phyloP scores from a whole-genome alignment of 306 rosid genomes.

The Dryas octopetala region DNA sequence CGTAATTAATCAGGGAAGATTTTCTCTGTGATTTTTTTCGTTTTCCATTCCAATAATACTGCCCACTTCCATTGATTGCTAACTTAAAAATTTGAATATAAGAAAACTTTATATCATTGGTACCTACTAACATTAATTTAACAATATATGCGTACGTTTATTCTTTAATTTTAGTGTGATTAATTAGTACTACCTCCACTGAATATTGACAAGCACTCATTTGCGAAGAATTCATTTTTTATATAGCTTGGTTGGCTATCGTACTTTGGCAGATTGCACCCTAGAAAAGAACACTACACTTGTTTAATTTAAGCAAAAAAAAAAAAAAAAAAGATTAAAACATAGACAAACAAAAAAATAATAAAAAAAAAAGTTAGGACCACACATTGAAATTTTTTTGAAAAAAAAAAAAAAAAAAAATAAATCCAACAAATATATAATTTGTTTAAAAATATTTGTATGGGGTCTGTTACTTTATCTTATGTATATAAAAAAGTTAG shows the following conservation, averaged over 20 bases:
- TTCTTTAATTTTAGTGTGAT: background rate
- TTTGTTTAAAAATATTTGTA: too few species aligned
- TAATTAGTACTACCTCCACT: too few species aligned
- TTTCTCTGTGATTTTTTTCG: background rate
- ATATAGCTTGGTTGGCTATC: too few species aligned
- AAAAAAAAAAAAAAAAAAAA: background rate
- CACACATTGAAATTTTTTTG: background rate
- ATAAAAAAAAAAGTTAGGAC: background rate
- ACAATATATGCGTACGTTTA: background rate
- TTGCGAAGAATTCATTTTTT: too few species aligned
- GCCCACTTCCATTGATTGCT: background rate
- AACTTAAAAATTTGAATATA: background rate
- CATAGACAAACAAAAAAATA: background rate
- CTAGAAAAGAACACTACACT: too few species aligned
- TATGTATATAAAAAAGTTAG: too few species aligned
- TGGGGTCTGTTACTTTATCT: too few species aligned
- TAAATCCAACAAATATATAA: too few species aligned
- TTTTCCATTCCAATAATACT: background rate
- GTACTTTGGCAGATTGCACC: too few species aligned
- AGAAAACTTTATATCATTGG: background rate
- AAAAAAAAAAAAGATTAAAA: background rate
- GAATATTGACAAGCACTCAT: too few species aligned
- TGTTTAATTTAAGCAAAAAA: too few species aligned
- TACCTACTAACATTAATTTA: background rate
- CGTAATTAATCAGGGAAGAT: background rate